Evolutionary conservation across 805 yeast genomes (phyloP), one percentile per base, ranked within the genome.

Genomic region (Peterozyma toletana): DNA sequence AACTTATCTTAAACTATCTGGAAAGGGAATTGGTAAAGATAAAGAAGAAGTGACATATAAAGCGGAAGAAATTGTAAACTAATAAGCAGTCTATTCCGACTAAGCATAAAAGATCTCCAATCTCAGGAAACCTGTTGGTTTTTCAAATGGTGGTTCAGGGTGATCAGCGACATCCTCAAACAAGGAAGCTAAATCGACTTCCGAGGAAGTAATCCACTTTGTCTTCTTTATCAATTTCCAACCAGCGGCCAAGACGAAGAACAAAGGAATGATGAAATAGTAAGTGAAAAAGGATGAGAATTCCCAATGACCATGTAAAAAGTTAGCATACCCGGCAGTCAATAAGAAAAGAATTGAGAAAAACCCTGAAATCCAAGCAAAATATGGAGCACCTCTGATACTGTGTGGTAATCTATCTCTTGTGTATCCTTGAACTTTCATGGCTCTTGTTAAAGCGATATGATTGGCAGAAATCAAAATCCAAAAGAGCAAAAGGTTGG

Each of bases 161-260:
- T 56, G 52, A 10, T 53, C 56, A 29, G 48, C 53, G 16, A 55
- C 59, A 45, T 62, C 65, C 41, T 49, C 47, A 48, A 62, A 62
- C 30, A 62, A 48, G 6, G 53, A 35, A 36, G 47, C 56, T n/a
- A 75, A 59, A 55, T 74, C 75, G 37, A 67, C 70, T 43, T 73
- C 68, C n/a, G 51, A 44, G 5, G 73, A 59, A 34, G 51, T 53
- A 48, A 70, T 65, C 61, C 69, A 58, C 39, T 62, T 66, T 13
- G 73, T 64, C 37, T 54, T 54, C 48, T 69, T 67, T 46, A 67
- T 59, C 14, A 68, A 42, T 48, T 68, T 68, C 48, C 65, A 57
- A 38, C 59, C 57, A 9, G 57, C 42, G 38, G 50, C 64, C 21
- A 66, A 40, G 9, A 68, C 48, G 21, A 58, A 48, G 42, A 66